Evolutionary conservation across 2,329 filamentous ascomycete genomes (phyloP), one percentile per base, ranked within the genome.

Genomic region (Aspergillus novofumigatus): DNA sequence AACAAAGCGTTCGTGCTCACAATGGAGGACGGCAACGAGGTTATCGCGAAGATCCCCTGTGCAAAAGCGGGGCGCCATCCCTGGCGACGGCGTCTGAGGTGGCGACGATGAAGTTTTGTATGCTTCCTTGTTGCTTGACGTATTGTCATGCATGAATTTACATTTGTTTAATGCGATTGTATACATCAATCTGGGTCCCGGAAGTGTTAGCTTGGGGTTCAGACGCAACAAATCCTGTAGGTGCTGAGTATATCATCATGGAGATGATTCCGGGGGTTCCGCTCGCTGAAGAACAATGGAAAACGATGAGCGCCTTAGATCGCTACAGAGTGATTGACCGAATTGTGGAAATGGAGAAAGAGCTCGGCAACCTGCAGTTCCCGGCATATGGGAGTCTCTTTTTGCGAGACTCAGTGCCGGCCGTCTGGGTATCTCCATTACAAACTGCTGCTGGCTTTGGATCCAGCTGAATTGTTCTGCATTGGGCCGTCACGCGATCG

Each of bases 221-320:
- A 23, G 68, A 65, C 25, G 49, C 62, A 17, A 61, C 68, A 3
- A 75, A 73, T 61, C 52, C 65, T 6, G 68, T 77, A n/a, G 72
- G 72, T 1, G 68, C 65, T 3, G 73, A 76, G 56, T 75, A 76
- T 55, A 76, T 77, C 26, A 71, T 77, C 57, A 75, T 77, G 68
- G 69, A 75, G 63, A 71, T 74, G 56, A 66, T 69, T 4, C 49
- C 53, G 4, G 74, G 75, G 1, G 60, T 73, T 56, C 54, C 62
- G 21, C 61, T 76, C n/a, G 60, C 66, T 44, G 49, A 69, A 55
- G 49, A 69, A 55, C 62, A 35, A 55, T 72, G 68, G 71, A 66
- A 59, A 20, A 60, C 49, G 23, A 74, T 75, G 69, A 61, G 61
- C 53, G 54, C 59, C 2, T 21, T 59, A 42, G 55, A 66, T 8